These are phyloP conservation scores for Candida saitoana DNA, from an alignment of 805 yeast genomes.

Conservation along the genomic window DNA sequence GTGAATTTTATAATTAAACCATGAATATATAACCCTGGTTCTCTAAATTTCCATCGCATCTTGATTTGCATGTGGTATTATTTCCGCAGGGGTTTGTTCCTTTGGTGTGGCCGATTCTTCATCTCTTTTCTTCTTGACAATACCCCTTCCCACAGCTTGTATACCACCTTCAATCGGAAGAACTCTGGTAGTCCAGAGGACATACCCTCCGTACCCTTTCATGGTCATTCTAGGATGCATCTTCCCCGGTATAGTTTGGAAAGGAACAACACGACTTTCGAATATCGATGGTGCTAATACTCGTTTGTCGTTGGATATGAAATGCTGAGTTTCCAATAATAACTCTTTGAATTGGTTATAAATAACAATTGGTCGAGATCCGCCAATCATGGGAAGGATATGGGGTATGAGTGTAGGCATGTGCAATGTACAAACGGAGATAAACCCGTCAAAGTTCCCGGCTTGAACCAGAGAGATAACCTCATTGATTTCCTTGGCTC, in stretches of 20 bases:
- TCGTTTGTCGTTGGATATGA: slow-evolving; percentile 60
- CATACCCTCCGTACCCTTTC: slow-evolving; percentile 87
- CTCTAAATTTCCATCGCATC: neutral
- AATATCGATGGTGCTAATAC: slow-evolving; percentile 77
- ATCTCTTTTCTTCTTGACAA: slow-evolving; percentile 35
- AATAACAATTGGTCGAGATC: slow-evolving; percentile 82
- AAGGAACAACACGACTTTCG: slow-evolving; percentile 79
- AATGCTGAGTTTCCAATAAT: slow-evolving; percentile 68
- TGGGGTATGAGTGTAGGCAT: slow-evolving; percentile 60
- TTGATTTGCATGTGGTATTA: neutral
- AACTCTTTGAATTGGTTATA: slow-evolving; percentile 80
- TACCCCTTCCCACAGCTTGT: slow-evolving; percentile 67
- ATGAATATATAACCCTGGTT: too few relatives aligned
- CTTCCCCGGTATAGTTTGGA: slow-evolving; percentile 91
- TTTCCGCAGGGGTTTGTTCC: slow-evolving; percentile 5
- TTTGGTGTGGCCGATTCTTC: slow-evolving; percentile 15
- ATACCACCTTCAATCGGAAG: slow-evolving; percentile 58
- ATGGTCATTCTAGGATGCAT: slow-evolving; percentile 94
- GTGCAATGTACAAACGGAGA: slow-evolving; percentile 70
- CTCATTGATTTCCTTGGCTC: slow-evolving; percentile 48
- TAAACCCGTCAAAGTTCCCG: slow-evolving; percentile 68
- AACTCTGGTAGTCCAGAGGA: slow-evolving; percentile 75
- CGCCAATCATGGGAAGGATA: slow-evolving; percentile 64
- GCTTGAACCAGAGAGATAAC: slow-evolving; percentile 47
- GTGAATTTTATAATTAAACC: neutral